phyloP scores from a whole-genome alignment of 306 rosid species.

The Luffa acutangula region DNA sequence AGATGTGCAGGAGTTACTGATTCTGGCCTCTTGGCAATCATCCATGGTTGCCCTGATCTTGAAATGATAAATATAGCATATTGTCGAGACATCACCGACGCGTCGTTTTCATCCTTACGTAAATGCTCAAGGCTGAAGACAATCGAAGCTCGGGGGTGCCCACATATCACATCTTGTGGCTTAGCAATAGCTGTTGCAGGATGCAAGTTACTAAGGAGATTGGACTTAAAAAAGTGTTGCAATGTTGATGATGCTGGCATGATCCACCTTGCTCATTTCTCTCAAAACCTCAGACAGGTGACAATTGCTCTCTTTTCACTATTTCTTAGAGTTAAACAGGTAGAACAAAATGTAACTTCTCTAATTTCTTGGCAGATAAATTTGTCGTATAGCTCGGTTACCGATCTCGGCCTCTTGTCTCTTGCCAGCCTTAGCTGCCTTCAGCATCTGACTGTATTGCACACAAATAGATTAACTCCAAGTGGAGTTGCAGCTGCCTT shows the following conservation, averaged over 20 bases:
- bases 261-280: slow-evolving; percentile 61
- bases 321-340: slow-evolving; percentile 5
- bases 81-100: slow-evolving; percentile 61
- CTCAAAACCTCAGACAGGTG: slow-evolving; percentile 89
- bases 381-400: slow-evolving; percentile 68
- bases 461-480: slow-evolving; percentile 57
- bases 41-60: slow-evolving; percentile 64
- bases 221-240: slow-evolving; percentile 78
- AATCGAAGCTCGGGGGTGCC: slow-evolving; percentile 79
- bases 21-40: slow-evolving; percentile 58
- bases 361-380: slow-evolving; percentile 56
- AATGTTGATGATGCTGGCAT: slow-evolving; percentile 70
- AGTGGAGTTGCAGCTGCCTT: slow-evolving; percentile 71
- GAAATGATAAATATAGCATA: slow-evolving; percentile 71
- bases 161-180: slow-evolving; percentile 59
- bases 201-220: slow-evolving; percentile 59
- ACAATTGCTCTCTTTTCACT: slow-evolving; percentile 2
- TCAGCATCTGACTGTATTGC: slow-evolving; percentile 66
- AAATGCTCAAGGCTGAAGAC: slow-evolving; percentile 55
- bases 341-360: not conserved
- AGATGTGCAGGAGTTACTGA: slow-evolving; percentile 82
- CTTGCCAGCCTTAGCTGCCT: slow-evolving; percentile 83
- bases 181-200: slow-evolving; percentile 48
- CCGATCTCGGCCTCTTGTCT: slow-evolving; percentile 74
- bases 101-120: slow-evolving; percentile 43